These are phyloP conservation scores for Russula earlei DNA, from an alignment of 768 basidiomycete species.

Conservation along the genomic window DNA sequence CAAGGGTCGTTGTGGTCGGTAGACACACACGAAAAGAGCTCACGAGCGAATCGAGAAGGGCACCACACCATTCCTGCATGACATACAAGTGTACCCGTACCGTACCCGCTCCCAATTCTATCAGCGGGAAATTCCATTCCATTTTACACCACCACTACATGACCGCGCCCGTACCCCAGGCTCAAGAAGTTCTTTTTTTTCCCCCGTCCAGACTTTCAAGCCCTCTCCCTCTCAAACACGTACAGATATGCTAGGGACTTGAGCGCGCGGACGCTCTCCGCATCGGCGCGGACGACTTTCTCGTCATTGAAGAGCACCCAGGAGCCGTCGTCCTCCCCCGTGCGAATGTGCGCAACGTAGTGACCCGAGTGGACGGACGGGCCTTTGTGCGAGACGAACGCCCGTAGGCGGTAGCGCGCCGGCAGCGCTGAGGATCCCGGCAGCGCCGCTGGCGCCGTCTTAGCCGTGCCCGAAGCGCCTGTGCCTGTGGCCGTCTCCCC, in stretches of 20 bases:
- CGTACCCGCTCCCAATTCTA: too few relatives aligned
- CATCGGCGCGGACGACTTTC: slow-evolving; percentile 87
- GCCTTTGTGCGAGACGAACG: slow-evolving; percentile 96
- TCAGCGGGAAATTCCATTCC: background rate
- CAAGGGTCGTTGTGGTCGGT: too few relatives aligned
- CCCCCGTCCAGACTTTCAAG: background rate
- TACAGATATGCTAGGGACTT: slow-evolving; percentile 89
- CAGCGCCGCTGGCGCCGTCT: too few relatives aligned
- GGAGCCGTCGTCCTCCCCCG: slow-evolving; percentile 27
- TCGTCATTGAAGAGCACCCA: slow-evolving; percentile 97
- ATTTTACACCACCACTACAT: too few relatives aligned
- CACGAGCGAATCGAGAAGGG: too few relatives aligned
- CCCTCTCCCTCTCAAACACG: slow-evolving; percentile 57
- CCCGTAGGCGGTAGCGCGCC: slow-evolving; percentile 72
- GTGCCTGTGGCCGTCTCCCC: background rate
- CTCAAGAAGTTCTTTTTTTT: too few relatives aligned
- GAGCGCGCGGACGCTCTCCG: slow-evolving; percentile 69
- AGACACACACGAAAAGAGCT: too few relatives aligned
- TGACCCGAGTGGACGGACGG: slow-evolving; percentile 92
- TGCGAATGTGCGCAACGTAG: slow-evolving; percentile 75
- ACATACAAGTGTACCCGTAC: too few relatives aligned
- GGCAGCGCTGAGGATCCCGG: slow-evolving; percentile 49
- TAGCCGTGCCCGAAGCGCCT: background rate
- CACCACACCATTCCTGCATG: too few relatives aligned
- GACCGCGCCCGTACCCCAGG: too few relatives aligned